A percentile compares a stretch with the other conserved stretches of the same genome.
Evolutionary conservation across 257 asterid species (phyloP).

Genomic region (Solanum infundibuliforme): DNA sequence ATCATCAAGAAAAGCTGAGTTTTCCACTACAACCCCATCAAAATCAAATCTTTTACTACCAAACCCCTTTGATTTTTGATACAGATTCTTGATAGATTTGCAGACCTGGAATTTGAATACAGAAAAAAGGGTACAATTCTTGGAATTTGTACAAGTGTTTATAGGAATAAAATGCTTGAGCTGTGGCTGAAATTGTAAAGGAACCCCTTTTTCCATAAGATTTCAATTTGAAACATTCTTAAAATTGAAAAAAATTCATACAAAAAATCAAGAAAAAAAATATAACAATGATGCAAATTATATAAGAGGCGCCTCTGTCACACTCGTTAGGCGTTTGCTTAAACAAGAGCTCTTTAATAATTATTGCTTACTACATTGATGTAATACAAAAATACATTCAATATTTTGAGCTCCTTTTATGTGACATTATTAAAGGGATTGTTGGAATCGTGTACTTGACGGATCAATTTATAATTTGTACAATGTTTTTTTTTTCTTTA

Average conservation of each 20-base stretch:
- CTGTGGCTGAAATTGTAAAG: slow-evolving; percentile 3
- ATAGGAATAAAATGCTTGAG: slow-evolving; percentile 13
- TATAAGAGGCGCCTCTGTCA: neutral
- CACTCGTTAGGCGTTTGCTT: neutral
- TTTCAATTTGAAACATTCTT: neutral
- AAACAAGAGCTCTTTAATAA: neutral
- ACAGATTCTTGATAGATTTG: slow-evolving; percentile 35
- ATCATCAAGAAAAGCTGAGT: slow-evolving; percentile 23
- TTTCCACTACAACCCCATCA: slow-evolving; percentile 37
- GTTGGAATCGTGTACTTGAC: neutral
- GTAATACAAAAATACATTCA: neutral
- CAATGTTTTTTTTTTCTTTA: too few species aligned
- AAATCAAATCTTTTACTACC: slow-evolving; percentile 30
- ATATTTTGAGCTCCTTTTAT: neutral
- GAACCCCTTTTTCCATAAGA: neutral
- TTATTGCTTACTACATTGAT: neutral
- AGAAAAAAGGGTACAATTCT: slow-evolving; percentile 22
- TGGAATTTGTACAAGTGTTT: slow-evolving; percentile 10
- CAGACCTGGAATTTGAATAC: slow-evolving; percentile 32
- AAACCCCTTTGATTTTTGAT: slow-evolving; percentile 16
- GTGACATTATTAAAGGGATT: neutral
- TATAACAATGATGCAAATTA: neutral
- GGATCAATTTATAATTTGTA: neutral
- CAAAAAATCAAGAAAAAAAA: neutral
- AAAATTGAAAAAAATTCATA: neutral